Evolutionary conservation across 208 protist genomes (phyloP).

Genomic region (Crithidia bombi): DNA sequence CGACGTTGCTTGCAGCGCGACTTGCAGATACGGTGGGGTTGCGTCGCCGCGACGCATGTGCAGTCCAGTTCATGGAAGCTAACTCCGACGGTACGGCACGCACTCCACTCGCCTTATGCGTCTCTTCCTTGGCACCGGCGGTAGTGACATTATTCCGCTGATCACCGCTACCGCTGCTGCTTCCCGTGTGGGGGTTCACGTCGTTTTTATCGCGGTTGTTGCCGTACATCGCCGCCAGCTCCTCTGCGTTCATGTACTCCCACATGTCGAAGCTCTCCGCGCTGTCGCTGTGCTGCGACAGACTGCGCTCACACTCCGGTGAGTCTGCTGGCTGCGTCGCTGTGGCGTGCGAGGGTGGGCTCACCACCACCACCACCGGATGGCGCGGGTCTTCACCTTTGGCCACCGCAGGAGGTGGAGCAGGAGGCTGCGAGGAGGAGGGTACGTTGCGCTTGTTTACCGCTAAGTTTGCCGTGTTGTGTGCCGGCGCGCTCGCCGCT

Average conservation of each 20-base stretch:
- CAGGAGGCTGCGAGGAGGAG: background rate
- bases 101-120: background rate
- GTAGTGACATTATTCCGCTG: background rate
- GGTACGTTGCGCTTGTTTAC: background rate
- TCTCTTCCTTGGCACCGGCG: background rate
- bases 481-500: background rate
- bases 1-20: background rate
- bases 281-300: background rate
- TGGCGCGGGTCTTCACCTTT: background rate
- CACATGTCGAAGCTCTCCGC: constrained; percentile 2
- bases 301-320: background rate
- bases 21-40: background rate
- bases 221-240: background rate
- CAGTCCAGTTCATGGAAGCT: background rate
- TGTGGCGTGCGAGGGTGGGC: constrained; percentile 1
- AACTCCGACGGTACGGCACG: background rate
- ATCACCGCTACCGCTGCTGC: background rate
- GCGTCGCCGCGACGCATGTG: background rate
- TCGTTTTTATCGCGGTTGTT: background rate
- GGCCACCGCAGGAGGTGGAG: background rate
- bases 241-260: constrained; percentile 16
- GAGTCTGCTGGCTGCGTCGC: background rate
- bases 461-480: background rate
- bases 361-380: background rate
- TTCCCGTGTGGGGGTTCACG: background rate